phyloP scores from a whole-genome alignment of 345 rosid species.

The Citrus mangshanensis region DNA sequence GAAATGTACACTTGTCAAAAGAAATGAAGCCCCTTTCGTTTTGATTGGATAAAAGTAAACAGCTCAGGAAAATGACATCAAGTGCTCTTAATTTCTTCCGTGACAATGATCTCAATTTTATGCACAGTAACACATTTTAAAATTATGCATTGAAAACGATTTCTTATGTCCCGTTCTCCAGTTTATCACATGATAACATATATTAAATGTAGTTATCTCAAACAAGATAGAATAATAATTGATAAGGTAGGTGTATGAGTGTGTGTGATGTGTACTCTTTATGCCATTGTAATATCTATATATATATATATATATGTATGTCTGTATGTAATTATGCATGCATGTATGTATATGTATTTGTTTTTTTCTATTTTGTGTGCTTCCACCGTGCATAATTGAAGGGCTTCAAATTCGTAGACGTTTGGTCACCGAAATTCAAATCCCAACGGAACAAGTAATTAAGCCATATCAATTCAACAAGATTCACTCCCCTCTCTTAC shows the following conservation, averaged over 20 bases:
- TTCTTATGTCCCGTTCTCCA: slow-evolving; percentile 1
- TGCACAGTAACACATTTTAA: not conserved
- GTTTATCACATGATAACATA: not conserved
- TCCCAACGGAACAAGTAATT: not conserved
- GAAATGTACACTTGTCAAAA: slow-evolving; percentile 15
- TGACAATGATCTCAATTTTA: too few species aligned
- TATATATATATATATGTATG: too few species aligned
- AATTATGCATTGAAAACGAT: slow-evolving; percentile 13
- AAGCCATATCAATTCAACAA: not conserved
- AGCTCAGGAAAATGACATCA: slow-evolving; percentile 21
- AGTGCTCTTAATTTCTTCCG: not conserved
- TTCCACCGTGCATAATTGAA: slow-evolving; percentile 10
- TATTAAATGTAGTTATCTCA: not conserved
- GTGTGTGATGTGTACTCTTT: not conserved
- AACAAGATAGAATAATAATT: not conserved
- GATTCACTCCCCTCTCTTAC: not conserved
- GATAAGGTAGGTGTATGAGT: slow-evolving; percentile 1
- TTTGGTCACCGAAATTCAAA: slow-evolving; percentile 12
- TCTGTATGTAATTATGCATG: too few species aligned
- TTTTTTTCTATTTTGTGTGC: too few species aligned
- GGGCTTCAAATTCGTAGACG: not conserved
- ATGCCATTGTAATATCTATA: not conserved
- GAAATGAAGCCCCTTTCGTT: not conserved
- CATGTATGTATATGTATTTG: not conserved
- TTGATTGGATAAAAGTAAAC: slow-evolving; percentile 11